Base-by-base conservation (phyloP, 768 basidiomycete species). In the Tricholoma sp. region DNA sequence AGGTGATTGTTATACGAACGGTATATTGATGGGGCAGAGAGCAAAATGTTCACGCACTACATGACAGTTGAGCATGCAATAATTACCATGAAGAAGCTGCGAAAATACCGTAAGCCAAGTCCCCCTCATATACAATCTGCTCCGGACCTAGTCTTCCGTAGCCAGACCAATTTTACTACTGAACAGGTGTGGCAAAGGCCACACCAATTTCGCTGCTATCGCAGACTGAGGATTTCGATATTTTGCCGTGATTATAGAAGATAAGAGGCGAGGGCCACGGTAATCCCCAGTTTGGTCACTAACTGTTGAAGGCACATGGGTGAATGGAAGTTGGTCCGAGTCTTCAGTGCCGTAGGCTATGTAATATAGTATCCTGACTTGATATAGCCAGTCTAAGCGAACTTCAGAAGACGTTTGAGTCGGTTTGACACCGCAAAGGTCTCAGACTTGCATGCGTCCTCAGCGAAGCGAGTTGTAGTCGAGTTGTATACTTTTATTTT, bases 131-230 rank as follows among this genome's bases (percentile, higher is more conserved):
- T 0, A 66, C 52, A 6, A 74, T 55, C 13, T 57, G 64, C 8
- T 63, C 59, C 8, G n/a, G n/a, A n/a, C n/a, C n/a, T n/a, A n/a
- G n/a, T n/a, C n/a, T n/a, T n/a, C n/a, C n/a, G n/a, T n/a, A n/a
- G n/a, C n/a, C n/a, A n/a, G n/a, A n/a, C n/a, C n/a, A n/a, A n/a
- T n/a, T n/a, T n/a, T n/a, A n/a, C n/a, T n/a, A 56, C 47, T 3
- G 60, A 68, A 53, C 68, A 71, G 3, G 69, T 72, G 60, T 70
- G 57, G 50, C 74, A 75, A 8, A 75, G 63, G 7, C 69, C 67
- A 57, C 73, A 75, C 73, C 73, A 73, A 24, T 67, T 67, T 41
- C 56, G 62, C 12, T 59, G 53, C 20, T 70, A 66, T 33, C 63
- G 59, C 8, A 73, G 50, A 11, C 63, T 65, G 11, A 75, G 59